Conservation (phyloP, 306 rosid species). For the Lathyrus sativus region DNA sequence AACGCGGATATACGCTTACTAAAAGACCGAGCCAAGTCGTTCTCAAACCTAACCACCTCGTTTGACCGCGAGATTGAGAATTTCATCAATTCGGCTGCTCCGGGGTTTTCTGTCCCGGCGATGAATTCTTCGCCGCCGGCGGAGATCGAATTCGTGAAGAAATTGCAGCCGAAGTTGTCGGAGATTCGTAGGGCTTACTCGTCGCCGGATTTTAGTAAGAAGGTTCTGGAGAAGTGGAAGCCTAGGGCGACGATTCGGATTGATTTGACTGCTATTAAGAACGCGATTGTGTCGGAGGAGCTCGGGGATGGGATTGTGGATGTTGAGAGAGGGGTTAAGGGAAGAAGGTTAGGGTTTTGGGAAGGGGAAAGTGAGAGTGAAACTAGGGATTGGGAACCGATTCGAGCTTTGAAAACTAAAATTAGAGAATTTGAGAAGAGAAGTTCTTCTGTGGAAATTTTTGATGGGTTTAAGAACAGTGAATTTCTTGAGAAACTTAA, state of each 20-base stretch:
- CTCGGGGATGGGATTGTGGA: conserved; percentile 49
- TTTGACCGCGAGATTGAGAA: conserved; percentile 93
- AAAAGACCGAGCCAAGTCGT: conserved; percentile 87
- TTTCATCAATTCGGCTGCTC: conserved; percentile 66
- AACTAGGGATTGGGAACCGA: conserved; percentile 83
- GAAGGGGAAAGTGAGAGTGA: conserved; percentile 46
- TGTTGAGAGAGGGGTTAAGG: conserved; percentile 54
- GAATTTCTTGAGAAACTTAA: conserved; percentile 89
- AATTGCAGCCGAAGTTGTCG: conserved; percentile 76
- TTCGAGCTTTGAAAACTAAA: conserved; percentile 78
- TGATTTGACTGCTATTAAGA: conserved; percentile 77
- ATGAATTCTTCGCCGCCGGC: conserved; percentile 64
- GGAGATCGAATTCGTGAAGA: conserved; percentile 92
- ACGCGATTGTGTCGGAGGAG: conserved; percentile 79
- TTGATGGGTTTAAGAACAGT: conserved; percentile 72
- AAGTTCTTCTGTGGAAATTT: conserved; percentile 63
- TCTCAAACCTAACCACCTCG: conserved; percentile 83
- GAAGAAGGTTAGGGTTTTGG: conserved; percentile 64
- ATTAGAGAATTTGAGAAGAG: conserved; percentile 84
- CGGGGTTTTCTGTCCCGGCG: conserved; percentile 62
- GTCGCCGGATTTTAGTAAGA: conserved; percentile 88
- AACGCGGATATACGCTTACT: conserved; percentile 90
- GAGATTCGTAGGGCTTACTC: conserved; percentile 82
- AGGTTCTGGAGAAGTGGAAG: conserved; percentile 87
- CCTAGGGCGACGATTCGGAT: conserved; percentile 82